These are phyloP conservation scores for Lactarius tabidus DNA, from an alignment of 768 basidiomycete species.

Conservation along the genomic window DNA sequence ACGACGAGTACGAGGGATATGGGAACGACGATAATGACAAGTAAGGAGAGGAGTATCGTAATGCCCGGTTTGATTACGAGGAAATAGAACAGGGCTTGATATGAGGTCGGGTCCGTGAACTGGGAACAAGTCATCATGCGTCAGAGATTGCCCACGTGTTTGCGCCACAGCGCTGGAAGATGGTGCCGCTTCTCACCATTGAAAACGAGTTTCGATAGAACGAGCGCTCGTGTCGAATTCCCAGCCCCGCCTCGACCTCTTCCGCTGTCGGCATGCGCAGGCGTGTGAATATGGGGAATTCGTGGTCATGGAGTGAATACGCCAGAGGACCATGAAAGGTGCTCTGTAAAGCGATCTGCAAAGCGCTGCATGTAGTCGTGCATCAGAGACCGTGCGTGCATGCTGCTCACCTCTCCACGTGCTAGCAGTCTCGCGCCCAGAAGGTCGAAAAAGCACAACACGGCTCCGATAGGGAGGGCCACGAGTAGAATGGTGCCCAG, in stretches of 20 bases:
- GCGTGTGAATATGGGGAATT: slow-evolving; percentile 72
- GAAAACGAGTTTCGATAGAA: slow-evolving; percentile 81
- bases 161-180: slow-evolving; percentile 7
- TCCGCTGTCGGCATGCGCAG: slow-evolving; percentile 44
- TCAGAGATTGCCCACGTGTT: slow-evolving; percentile 14
- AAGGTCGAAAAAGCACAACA: slow-evolving; percentile 74
- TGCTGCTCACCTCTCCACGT: slow-evolving; percentile 55
- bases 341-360: slow-evolving; percentile 60
- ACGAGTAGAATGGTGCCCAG: slow-evolving; percentile 77
- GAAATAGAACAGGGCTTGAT: slow-evolving; percentile 85
- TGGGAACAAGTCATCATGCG: slow-evolving; percentile 30
- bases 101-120: slow-evolving; percentile 81
- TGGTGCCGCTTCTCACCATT: slow-evolving; percentile 50
- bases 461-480: slow-evolving; percentile 69
- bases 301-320: slow-evolving; percentile 60
- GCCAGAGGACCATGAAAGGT: slow-evolving; percentile 66
- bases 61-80: slow-evolving; percentile 82
- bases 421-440: slow-evolving; percentile 69
- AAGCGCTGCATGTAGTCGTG: background rate
- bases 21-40: slow-evolving; percentile 52
- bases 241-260: slow-evolving; percentile 47
- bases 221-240: slow-evolving; percentile 47
- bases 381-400: background rate
- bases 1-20: slow-evolving; percentile 55
- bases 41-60: slow-evolving; percentile 59